Percentiles rank a stretch among this genome's conserved stretches.
phyloP scores from a whole-genome alignment of 2,329 filamentous ascomycete genomes.

The Alternaria gaisen region DNA sequence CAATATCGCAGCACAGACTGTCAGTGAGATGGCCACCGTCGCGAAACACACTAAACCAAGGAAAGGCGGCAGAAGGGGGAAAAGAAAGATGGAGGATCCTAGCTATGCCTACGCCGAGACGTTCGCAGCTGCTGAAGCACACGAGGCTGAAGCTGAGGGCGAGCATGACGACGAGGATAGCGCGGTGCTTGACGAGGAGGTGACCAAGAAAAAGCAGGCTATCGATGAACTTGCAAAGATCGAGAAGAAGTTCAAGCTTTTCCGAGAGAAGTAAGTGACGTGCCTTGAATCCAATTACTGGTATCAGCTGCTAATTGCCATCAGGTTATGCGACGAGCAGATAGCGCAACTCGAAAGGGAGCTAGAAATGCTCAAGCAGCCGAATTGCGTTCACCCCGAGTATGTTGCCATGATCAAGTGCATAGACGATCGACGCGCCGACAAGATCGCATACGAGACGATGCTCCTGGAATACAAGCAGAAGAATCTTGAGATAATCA shows the following conservation, averaged over 20 bases:
- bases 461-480: constrained; percentile 77
- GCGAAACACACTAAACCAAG: constrained; percentile 49
- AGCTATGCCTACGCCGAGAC: constrained; percentile 49
- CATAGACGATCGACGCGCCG: constrained; percentile 81
- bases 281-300: neutral
- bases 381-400: constrained; percentile 80
- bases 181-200: constrained; percentile 55
- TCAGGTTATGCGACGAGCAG: constrained; percentile 86
- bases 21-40: constrained; percentile 47
- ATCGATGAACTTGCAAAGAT: constrained; percentile 81
- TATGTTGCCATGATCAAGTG: constrained; percentile 89
- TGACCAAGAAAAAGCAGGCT: constrained; percentile 79
- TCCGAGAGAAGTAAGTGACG: constrained; percentile 76
- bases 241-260: constrained; percentile 86
- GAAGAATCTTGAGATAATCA: constrained; percentile 73
- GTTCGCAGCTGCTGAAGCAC: constrained; percentile 69
- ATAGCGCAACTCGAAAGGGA: constrained; percentile 80
- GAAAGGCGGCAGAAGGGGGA: constrained; percentile 56
- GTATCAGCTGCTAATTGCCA: constrained; percentile 28
- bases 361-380: constrained; percentile 66
- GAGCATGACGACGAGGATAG: constrained; percentile 57
- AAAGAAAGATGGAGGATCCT: constrained; percentile 60
- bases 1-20: constrained; percentile 43
- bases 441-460: constrained; percentile 79
- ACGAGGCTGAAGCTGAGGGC: constrained; percentile 62